Evolutionary conservation across 768 basidiomycete species (phyloP).

Genomic region (Suillus fuscotomentosus): DNA sequence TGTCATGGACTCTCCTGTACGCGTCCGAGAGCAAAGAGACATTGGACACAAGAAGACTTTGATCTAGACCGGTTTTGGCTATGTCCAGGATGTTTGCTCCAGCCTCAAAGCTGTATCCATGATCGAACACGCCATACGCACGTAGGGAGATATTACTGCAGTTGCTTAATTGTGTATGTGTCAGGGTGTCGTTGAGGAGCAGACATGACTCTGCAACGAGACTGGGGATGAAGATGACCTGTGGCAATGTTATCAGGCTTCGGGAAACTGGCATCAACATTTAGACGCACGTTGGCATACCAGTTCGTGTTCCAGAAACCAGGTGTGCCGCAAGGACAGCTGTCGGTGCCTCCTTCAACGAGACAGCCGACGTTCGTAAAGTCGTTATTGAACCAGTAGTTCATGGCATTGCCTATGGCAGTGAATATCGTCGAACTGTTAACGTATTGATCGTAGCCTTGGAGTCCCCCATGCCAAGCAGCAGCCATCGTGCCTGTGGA

Average conservation of each 20-base stretch:
- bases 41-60: constrained; percentile 39
- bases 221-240: constrained; percentile 62
- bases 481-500: constrained; percentile 49
- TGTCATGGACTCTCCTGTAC: constrained; percentile 48
- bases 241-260: background rate
- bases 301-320: constrained; percentile 64
- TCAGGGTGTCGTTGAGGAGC: constrained; percentile 48
- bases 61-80: constrained; percentile 58
- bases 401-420: constrained; percentile 51
- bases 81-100: constrained; percentile 70
- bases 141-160: constrained; percentile 53
- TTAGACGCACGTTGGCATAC: constrained; percentile 50
- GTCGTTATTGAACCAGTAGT: constrained; percentile 63
- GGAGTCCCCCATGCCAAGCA: constrained; percentile 54
- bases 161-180: constrained; percentile 37
- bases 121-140: constrained; percentile 47
- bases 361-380: constrained; percentile 54
- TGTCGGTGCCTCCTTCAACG: constrained; percentile 47
- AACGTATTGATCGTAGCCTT: constrained; percentile 40
- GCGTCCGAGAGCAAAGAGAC: constrained; percentile 46
- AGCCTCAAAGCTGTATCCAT: constrained; percentile 46
- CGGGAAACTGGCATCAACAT: background rate
- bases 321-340: constrained; percentile 56
- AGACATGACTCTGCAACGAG: constrained; percentile 58
- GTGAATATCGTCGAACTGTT: constrained; percentile 38